phyloP scores from a whole-genome alignment of 208 protist genomes.

The Leptomonas seymouri region DNA sequence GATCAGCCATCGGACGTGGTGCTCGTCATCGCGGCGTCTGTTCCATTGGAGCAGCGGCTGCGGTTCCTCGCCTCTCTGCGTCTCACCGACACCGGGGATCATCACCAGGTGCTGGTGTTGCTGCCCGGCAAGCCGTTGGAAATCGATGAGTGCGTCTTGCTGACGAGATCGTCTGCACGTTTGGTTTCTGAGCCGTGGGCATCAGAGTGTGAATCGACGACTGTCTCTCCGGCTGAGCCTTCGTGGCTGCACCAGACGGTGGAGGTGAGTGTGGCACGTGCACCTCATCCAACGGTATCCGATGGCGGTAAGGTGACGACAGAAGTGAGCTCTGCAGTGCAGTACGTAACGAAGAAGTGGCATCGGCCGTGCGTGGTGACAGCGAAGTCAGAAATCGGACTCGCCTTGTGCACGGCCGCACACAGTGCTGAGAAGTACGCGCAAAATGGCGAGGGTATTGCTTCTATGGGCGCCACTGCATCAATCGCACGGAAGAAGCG shows the following conservation, averaged over 20 bases:
- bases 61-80: constrained; percentile 36
- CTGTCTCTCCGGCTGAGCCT: background rate
- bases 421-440: background rate
- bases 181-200: background rate
- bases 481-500: background rate
- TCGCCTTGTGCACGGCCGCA: constrained; percentile 4
- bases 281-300: background rate
- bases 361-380: constrained; percentile 26
- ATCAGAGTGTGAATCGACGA: background rate
- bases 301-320: background rate
- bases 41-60: constrained; percentile 20
- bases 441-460: background rate
- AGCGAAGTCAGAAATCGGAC: constrained; percentile 14
- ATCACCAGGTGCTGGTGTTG: constrained; percentile 31
- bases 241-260: constrained; percentile 26
- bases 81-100: constrained; percentile 19
- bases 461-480: background rate
- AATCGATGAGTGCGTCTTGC: constrained; percentile 28
- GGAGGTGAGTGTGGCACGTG: constrained; percentile 24
- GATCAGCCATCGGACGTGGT: constrained; percentile 35
- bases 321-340: constrained; percentile 9
- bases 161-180: constrained; percentile 24
- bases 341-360: constrained; percentile 21
- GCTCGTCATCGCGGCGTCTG: constrained; percentile 7
- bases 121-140: constrained; percentile 19